Percentiles rank a stretch among this genome's conserved stretches.
Conservation (phyloP, 169 alveolate species). For the Sarcocystis neurona region DNA sequence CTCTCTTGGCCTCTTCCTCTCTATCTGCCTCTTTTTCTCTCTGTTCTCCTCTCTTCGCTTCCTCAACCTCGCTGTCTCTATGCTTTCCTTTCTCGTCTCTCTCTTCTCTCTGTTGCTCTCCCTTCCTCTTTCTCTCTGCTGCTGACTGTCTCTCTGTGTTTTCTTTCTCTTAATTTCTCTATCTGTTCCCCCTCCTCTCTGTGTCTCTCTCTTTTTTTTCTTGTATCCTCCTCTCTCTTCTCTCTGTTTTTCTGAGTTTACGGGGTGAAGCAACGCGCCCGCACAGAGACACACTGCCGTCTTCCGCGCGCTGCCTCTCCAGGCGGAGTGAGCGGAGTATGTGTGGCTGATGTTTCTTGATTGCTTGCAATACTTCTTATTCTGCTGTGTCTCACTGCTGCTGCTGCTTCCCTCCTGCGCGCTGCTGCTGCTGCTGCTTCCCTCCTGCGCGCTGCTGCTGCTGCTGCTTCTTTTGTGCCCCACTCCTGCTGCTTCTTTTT, state of each 20-base stretch:
- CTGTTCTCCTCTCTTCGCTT: background rate
- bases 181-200: no score
- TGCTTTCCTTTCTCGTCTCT: background rate
- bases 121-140: background rate
- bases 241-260: background rate
- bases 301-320: no score
- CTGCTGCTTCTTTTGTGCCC: no score
- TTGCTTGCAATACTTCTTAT: no score
- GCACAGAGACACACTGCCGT: no score
- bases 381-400: no score
- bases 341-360: no score
- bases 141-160: background rate
- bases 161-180: background rate
- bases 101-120: background rate
- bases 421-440: no score
- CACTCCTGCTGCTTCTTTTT: no score
- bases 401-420: no score
- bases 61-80: background rate
- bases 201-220: background rate
- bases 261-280: constrained; percentile 93
- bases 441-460: no score
- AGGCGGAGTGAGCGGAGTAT: no score
- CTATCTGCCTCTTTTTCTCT: background rate
- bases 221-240: background rate
- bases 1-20: background rate